phyloP scores from a whole-genome alignment of 1,139 yeast genomes.

The Yamadazyma siamensis region DNA sequence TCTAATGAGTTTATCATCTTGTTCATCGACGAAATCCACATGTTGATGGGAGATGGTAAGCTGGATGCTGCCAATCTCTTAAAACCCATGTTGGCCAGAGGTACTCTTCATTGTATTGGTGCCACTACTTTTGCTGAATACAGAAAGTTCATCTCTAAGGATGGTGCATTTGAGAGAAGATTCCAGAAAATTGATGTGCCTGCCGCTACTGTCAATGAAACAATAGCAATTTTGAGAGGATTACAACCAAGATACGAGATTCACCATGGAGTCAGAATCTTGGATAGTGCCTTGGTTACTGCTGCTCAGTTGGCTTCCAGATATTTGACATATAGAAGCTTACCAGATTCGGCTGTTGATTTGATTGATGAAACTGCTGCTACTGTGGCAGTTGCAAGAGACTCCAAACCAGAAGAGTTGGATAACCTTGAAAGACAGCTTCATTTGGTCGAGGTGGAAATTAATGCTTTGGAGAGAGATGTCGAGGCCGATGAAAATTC shows the following conservation, averaged over 20 bases:
- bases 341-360: constrained; percentile 98
- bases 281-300: constrained; percentile 90
- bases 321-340: constrained; percentile 88
- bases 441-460: constrained; percentile 89
- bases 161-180: constrained; percentile 98
- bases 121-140: constrained; percentile 96
- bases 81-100: constrained; percentile 97
- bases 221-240: constrained; percentile 95
- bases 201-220: constrained; percentile 89
- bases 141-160: constrained; percentile 88
- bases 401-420: constrained; percentile 94
- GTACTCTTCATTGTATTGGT: constrained; percentile 94
- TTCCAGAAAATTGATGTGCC: constrained; percentile 96
- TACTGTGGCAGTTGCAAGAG: constrained; percentile 96
- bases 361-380: constrained; percentile 97
- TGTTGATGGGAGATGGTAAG: constrained; percentile 98
- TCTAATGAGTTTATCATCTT: constrained; percentile 81
- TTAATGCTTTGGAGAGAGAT: constrained; percentile 95
- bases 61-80: constrained; percentile 93
- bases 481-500: constrained; percentile 85
- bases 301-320: constrained; percentile 96
- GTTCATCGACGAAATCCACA: constrained; percentile 95
- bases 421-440: constrained; percentile 91
- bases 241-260: constrained; percentile 94
- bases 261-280: constrained; percentile 96